Percentiles rank a stretch among this genome's conserved stretches.
Conservation (phyloP, 106 monocot genomes). For the Apostasia ramifera region DNA sequence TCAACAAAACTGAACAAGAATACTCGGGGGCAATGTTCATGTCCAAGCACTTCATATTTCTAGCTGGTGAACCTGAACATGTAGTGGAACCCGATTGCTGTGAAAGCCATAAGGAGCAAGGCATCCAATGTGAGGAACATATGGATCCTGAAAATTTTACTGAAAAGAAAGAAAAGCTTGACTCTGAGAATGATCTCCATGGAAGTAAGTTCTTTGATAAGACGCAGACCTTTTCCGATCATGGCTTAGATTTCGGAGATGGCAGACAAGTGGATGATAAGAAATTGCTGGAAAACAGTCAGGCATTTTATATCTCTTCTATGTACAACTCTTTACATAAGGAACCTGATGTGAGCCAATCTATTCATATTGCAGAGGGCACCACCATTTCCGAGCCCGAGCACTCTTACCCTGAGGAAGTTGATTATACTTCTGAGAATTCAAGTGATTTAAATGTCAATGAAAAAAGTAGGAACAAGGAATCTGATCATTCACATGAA, state of each 20-base stretch:
- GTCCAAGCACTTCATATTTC: conserved; percentile 70
- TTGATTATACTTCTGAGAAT: conserved; percentile 17
- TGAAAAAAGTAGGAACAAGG: conserved; percentile 6
- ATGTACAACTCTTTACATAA: conserved; percentile 14
- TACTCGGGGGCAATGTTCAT: conserved; percentile 41
- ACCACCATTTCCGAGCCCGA: conserved; percentile 6
- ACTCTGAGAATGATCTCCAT: conserved; percentile 28
- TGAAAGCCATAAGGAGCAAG: conserved; percentile 27
- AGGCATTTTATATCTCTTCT: conserved; percentile 22
- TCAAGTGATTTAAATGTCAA: conserved; percentile 12
- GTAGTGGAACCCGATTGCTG: conserved; percentile 29
- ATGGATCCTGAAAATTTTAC: conserved; percentile 1
- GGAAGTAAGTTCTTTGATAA: conserved; percentile 34
- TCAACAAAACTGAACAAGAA: conserved; percentile 10
- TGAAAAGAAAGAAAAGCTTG: conserved; percentile 21
- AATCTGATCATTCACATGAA: conserved; percentile 19
- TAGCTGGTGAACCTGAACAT: conserved; percentile 57
- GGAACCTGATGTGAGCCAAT: conserved; percentile 12
- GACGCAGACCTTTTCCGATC: conserved; percentile 16
- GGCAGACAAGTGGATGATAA: conserved; percentile 17
- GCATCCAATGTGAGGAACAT: conserved; percentile 7
- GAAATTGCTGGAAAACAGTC: conserved; percentile 20
- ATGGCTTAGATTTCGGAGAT: conserved; percentile 23
- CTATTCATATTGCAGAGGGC: conserved; percentile 12
- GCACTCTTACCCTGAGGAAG: conserved; percentile 11